These are phyloP conservation scores for Chytridium lagenaria DNA, from an alignment of 371 early-diverging fungal species.

Conservation along the genomic window DNA sequence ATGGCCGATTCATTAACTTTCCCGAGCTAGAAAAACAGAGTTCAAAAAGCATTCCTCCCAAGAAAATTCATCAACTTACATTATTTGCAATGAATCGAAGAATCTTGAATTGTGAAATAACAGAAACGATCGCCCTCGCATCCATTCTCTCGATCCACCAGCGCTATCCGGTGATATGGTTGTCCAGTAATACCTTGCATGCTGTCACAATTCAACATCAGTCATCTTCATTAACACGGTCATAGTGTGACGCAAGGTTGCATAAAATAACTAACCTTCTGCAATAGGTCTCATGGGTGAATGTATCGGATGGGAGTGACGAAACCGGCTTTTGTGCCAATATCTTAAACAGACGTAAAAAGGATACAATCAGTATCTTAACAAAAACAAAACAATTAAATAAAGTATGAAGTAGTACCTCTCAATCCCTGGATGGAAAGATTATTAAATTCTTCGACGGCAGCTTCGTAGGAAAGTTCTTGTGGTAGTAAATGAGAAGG, in stretches of 20 bases:
- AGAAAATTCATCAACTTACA: conserved; percentile 14
- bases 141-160: conserved; percentile 80
- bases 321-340: conserved; percentile 38
- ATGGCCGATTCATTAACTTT: conserved; percentile 17
- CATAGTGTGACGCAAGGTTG: too few relatives aligned
- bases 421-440: conserved; percentile 29
- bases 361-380: too few relatives aligned
- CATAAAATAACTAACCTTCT: conserved; percentile 60
- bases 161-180: conserved; percentile 81
- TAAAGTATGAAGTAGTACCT: conserved; percentile 11
- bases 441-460: conserved; percentile 30
- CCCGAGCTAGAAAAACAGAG: neutral
- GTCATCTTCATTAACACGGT: too few relatives aligned
- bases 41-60: neutral
- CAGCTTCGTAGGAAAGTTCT: conserved; percentile 23
- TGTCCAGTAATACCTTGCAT: conserved; percentile 68
- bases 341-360: neutral
- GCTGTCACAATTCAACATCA: too few relatives aligned
- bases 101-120: conserved; percentile 89
- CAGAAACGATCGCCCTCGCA: conserved; percentile 89
- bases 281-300: conserved; percentile 82
- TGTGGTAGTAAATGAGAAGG: conserved; percentile 62
- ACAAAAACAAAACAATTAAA: neutral
- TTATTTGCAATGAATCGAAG: conserved; percentile 80
- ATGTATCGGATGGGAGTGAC: conserved; percentile 67